A percentile compares a stretch with the other conserved stretches of the same genome.
Evolutionary conservation across 495 filamentous ascomycete species (phyloP).

Genomic region (Bryoglossum gracile): DNA sequence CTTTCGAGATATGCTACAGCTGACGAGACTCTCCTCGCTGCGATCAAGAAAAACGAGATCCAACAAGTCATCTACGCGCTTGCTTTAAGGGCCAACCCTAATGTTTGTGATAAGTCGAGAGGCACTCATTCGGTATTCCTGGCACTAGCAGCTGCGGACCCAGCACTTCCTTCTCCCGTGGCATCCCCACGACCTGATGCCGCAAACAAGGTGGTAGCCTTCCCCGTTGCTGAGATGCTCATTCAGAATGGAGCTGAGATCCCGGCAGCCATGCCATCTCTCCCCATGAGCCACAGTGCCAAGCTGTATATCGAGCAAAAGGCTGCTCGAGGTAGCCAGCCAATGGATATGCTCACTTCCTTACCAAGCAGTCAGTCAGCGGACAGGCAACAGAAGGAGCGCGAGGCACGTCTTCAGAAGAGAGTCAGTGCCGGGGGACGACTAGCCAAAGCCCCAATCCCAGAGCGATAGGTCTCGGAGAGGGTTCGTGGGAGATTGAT

Average conservation of each 20-base stretch:
- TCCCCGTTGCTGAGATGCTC: conserved; percentile 86
- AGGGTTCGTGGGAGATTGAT: conserved; percentile 14
- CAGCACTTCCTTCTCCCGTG: conserved; percentile 55
- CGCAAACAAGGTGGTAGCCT: conserved; percentile 40
- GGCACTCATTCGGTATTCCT: conserved; percentile 84
- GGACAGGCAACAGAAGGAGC: conserved; percentile 28
- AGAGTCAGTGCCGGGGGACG: conserved; percentile 55
- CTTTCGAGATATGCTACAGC: conserved; percentile 70
- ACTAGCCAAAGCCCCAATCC: conserved; percentile 49
- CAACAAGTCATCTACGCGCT: conserved; percentile 86
- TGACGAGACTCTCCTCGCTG: conserved; percentile 86
- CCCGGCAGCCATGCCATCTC: conserved; percentile 61
- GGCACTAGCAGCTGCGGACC: conserved; percentile 90
- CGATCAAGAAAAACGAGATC: conserved; percentile 90
- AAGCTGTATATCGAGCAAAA: conserved; percentile 82
- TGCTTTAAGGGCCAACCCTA: conserved; percentile 80
- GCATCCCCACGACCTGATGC: conserved; percentile 24
- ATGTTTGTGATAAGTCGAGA: conserved; percentile 77
- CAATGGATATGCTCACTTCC: conserved; percentile 13
- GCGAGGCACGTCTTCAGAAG: conserved; percentile 51
- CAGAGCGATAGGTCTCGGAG: conserved; percentile 31
- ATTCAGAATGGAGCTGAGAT: conserved; percentile 93
- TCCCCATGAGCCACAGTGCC: conserved; percentile 69
- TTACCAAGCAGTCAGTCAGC: conserved; percentile 10
- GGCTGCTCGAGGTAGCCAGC: conserved; percentile 34